Conservation (phyloP, 2,329 filamentous ascomycete genomes). For the Aspergillus sp. region DNA sequence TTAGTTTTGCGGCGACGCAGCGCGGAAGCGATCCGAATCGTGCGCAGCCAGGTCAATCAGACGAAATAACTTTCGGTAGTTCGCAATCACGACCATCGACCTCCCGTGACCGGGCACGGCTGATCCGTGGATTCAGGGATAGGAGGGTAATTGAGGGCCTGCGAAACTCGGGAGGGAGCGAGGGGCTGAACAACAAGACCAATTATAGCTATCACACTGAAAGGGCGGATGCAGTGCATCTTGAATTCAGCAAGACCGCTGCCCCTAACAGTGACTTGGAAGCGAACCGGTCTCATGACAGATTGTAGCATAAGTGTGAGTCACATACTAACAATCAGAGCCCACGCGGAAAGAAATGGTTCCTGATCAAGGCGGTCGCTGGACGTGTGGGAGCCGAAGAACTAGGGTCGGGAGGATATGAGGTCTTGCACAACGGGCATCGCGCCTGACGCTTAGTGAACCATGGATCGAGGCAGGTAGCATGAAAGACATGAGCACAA, state of each 20-base stretch:
- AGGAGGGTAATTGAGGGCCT: constrained; percentile 7
- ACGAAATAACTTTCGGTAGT: neutral
- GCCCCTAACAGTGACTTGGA: constrained; percentile 1
- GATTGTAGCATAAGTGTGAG: neutral
- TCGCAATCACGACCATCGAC: constrained; percentile 24
- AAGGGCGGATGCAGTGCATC: neutral
- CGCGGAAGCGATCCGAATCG: constrained; percentile 27
- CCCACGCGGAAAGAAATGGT: constrained; percentile 9
- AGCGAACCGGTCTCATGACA: neutral
- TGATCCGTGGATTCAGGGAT: constrained; percentile 10
- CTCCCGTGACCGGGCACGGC: constrained; percentile 15
- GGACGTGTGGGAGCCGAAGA: neutral
- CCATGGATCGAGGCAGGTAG: constrained; percentile 93
- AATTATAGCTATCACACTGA: neutral
- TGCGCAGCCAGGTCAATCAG: constrained; percentile 11
- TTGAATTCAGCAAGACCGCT: neutral
- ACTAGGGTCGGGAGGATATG: constrained; percentile 4
- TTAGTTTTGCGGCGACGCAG: constrained; percentile 29
- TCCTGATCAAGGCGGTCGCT: constrained; percentile 4
- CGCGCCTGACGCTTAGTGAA: constrained; percentile 88
- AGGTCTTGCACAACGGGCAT: constrained; percentile 84
- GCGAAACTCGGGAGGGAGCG: neutral
- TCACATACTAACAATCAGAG: neutral
- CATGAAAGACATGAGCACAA: constrained; percentile 97
- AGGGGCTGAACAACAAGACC: neutral